These are phyloP conservation scores for Toxicodendron radicans DNA, from an alignment of 345 rosid species.

Conservation along the genomic window DNA sequence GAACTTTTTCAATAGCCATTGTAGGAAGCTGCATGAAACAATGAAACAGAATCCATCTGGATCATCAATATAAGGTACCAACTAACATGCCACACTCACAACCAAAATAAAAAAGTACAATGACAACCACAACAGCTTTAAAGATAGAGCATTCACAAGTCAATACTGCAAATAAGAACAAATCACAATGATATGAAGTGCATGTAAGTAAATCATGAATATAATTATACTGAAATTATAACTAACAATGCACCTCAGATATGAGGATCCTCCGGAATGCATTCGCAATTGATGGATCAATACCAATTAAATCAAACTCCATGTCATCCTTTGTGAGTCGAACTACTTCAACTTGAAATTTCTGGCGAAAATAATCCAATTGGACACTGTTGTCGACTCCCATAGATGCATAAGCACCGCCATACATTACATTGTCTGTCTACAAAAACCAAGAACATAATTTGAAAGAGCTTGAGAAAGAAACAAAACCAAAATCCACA, in stretches of 20 bases:
- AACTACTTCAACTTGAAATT: slow-evolving; percentile 62
- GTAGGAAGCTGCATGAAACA: slow-evolving; percentile 64
- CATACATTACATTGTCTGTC: slow-evolving; percentile 60
- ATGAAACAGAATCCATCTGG: slow-evolving; percentile 10
- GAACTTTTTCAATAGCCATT: slow-evolving; percentile 93
- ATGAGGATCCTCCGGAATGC: slow-evolving; percentile 88
- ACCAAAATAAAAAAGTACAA: not conserved
- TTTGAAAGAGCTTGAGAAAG: not conserved
- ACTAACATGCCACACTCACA: not conserved
- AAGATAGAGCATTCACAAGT: too few species aligned
- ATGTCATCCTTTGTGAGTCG: slow-evolving; percentile 51
- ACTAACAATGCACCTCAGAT: slow-evolving; percentile 65
- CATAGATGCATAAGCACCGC: slow-evolving; percentile 83
- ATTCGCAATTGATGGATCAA: slow-evolving; percentile 80
- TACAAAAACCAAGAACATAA: slow-evolving; percentile 34
- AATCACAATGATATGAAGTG: not conserved
- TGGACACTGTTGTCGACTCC: slow-evolving; percentile 68
- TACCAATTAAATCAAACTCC: slow-evolving; percentile 88
- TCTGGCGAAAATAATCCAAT: slow-evolving; percentile 47
- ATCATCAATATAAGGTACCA: not conserved
- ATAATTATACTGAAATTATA: not conserved
- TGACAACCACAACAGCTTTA: not conserved
- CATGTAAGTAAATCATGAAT: not conserved
- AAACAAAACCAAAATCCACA: not conserved
- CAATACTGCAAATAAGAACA: not conserved